Percentiles rank a stretch among this genome's conserved stretches.
These are phyloP conservation scores for Arthroderma sp. DNA, from an alignment of 2,329 filamentous ascomycete genomes.

Conservation along the genomic window DNA sequence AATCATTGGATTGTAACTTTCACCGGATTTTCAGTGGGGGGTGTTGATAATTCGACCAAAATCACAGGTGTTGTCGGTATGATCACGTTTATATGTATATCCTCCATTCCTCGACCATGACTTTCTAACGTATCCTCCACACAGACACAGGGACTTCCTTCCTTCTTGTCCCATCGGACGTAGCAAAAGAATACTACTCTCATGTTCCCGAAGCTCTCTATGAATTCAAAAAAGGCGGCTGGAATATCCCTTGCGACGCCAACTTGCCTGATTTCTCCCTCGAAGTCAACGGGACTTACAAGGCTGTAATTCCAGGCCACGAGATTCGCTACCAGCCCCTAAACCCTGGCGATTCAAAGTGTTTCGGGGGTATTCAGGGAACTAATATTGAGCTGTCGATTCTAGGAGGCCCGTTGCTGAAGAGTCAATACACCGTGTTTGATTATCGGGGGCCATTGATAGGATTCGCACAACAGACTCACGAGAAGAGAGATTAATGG, in stretches of 20 bases:
- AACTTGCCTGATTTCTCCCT: slow-evolving; percentile 43
- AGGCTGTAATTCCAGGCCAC: slow-evolving; percentile 42
- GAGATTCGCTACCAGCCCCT: slow-evolving; percentile 42
- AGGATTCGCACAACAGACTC: slow-evolving; percentile 7
- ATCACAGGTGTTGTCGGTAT: slow-evolving; percentile 11
- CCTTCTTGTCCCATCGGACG: slow-evolving; percentile 44
- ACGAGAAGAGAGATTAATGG: not conserved
- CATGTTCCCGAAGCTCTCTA: slow-evolving; percentile 40
- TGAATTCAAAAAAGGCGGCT: slow-evolving; percentile 32
- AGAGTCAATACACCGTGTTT: slow-evolving; percentile 48
- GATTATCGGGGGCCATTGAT: slow-evolving; percentile 17
- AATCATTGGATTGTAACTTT: slow-evolving; percentile 59
- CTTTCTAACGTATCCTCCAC: not conserved
- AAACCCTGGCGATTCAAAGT: slow-evolving; percentile 27
- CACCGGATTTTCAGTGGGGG: slow-evolving; percentile 42
- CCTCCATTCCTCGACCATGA: not conserved
- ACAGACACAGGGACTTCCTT: slow-evolving; percentile 55
- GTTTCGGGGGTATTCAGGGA: slow-evolving; percentile 47
- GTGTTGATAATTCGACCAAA: slow-evolving; percentile 11
- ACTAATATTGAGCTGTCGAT: slow-evolving; percentile 42
- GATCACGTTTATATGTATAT: slow-evolving; percentile 2
- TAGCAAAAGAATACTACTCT: slow-evolving; percentile 47
- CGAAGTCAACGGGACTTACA: slow-evolving; percentile 35
- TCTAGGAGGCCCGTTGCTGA: slow-evolving; percentile 47
- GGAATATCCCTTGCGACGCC: slow-evolving; percentile 45